A percentile compares a stretch with the other conserved stretches of the same genome.
phyloP scores from a whole-genome alignment of 164 flowering plant genomes.

The Amborella trichopoda region DNA sequence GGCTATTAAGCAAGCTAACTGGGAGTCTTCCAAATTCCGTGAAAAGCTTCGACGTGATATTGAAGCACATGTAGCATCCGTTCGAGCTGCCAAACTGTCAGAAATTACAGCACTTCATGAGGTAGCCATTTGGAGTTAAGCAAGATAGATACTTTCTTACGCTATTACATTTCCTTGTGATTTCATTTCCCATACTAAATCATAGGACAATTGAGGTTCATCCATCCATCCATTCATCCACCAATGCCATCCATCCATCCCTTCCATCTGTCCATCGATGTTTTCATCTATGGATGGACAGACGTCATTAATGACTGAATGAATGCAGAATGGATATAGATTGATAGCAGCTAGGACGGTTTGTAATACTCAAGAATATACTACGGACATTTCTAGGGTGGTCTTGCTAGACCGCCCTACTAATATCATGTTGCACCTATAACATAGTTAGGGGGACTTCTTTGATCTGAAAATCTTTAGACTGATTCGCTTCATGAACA shows the following conservation, averaged over 20 bases:
- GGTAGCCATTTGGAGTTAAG: conserved; percentile 23
- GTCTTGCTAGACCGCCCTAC: no score
- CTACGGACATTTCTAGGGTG: no score
- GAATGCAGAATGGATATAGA: neutral
- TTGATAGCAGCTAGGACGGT: conserved; percentile 9
- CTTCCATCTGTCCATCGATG: neutral
- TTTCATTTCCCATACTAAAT: neutral
- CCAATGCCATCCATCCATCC: neutral
- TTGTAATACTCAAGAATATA: no score
- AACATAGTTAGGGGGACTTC: no score
- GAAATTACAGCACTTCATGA: conserved; percentile 55
- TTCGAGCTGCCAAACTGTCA: conserved; percentile 57
- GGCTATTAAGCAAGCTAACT: conserved; percentile 34
- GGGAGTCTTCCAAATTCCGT: conserved; percentile 6
- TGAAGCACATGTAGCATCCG: conserved; percentile 64
- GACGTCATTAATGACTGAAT: neutral
- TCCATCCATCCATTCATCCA: neutral
- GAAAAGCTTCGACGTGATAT: conserved; percentile 43
- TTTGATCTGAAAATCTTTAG: no score
- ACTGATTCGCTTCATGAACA: no score
- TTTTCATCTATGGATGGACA: neutral
- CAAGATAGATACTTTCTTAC: neutral
- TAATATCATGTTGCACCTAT: no score
- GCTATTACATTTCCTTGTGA: conserved; percentile 1
- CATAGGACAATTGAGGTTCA: neutral